Base-by-base conservation (phyloP, 176 grass and related monocot species). In the Musa beccarii region DNA sequence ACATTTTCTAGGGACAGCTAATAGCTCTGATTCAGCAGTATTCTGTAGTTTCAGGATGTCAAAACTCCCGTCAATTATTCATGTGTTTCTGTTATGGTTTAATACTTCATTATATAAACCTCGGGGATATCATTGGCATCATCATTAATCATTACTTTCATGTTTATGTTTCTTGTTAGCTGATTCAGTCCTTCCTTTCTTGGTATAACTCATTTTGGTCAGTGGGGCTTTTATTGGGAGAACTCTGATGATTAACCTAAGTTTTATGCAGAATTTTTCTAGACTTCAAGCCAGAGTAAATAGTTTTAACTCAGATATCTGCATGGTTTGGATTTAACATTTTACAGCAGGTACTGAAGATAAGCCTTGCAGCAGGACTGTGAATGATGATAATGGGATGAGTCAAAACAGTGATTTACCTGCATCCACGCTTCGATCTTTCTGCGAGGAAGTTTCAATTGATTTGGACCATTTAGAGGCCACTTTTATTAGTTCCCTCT, bases 401-500 rank as follows among this genome's bases (percentile, higher is more conserved):
- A 56, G 53, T 17, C 72, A 57, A 28, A 74, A 29, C 5, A 29
- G 14, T 74, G 72, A 17, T 56, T n/a, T 74, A 10, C 52, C 11
- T 17, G 52, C 12, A 29, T 2, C 22, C 23, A 29, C 72, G 28
- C 7, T 10, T 74, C 52, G 5, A 28, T n/a, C 3, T 10, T 70
- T 78, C 54, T 52, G 14, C 52, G 82, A 43, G 1, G 75, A 85
- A 73, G 54, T 85, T 52, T 69, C 82, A 52, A 59, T 80, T 74
- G 86, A 79, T 81, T 68, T 92, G 22, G 83, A 91, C 71, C 68
- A 75, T 63, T 74, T 89, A 17, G 79, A 80, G 66, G 86, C 62
- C 54, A 84, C 84, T 76, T 84, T 76, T 62, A 76, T 84, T 79
- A 81, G 52, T 81, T 76, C 84, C 22, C 86, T 99, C 68, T 76